Evolutionary conservation across 106 monocot genomes (phyloP), one percentile per base, ranked within the genome.

Genomic region (Triglochin maritima): DNA sequence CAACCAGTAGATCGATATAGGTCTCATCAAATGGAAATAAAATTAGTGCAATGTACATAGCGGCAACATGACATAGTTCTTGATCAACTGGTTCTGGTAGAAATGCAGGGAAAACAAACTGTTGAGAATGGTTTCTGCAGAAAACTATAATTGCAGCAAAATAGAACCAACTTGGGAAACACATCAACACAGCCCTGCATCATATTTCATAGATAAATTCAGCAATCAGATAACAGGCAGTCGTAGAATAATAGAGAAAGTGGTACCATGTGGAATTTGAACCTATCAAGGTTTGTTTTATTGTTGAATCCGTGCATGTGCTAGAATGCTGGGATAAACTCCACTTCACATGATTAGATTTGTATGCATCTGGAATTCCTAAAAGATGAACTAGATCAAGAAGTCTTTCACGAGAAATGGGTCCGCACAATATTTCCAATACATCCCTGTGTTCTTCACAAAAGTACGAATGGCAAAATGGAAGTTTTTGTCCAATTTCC

Each of bases 81-180:
- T 46, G 43, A 49, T 68, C 44, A n/a, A 71, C 60, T 64, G 60
- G 56, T 43, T 8, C 50, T 61, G 60, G 70, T 72, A 77, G 43
- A 16, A 63, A 68, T 53, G 60, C 52, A 5, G 79, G 68, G 62
- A 92, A 29, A 75, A 49, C 68, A 72, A 74, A 75, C 71, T 67
- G 52, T 46, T 72, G 44, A 55, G 71, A 72, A 15, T 46, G 46
- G 65, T 84, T 55, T 74, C 67, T 46, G 56, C 49, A 66, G 63
- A 95, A 90, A 17, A 79, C 50, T 62, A 90, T 56, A 48, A 74
- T 63, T 62, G 66, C 45, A 56, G 90, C 87, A 66, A 90, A 87
- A 74, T 83, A 83, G 67, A 85, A 90, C 94, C 90, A 95, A 69
- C 56, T 60, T 64, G 94, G 90, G 79, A 95, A 95, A 55, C 59